Percentiles rank a stretch among this genome's conserved stretches.
Evolutionary conservation across 2,329 filamentous ascomycete species (phyloP).

Genomic region (Lecanicillium sp.): DNA sequence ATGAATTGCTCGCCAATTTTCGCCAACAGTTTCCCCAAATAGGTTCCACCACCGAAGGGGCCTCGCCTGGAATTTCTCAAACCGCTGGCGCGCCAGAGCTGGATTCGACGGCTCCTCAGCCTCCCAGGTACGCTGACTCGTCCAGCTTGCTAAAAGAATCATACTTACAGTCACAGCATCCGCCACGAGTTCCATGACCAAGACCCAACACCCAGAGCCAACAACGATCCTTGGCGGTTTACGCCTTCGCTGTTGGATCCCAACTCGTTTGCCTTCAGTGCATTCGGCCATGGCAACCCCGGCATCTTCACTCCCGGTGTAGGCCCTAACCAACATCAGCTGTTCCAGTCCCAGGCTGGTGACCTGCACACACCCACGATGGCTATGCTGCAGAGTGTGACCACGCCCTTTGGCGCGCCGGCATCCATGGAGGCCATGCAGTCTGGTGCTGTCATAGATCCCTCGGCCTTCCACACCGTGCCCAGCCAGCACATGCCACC

Average conservation of each 20-base stretch:
- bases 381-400: slow-evolving; percentile 67
- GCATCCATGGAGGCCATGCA: slow-evolving; percentile 61
- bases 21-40: slow-evolving; percentile 77
- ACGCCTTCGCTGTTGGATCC: slow-evolving; percentile 86
- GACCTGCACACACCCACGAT: slow-evolving; percentile 81
- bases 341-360: slow-evolving; percentile 78
- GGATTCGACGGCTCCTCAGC: neutral
- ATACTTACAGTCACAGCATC: slow-evolving; percentile 1
- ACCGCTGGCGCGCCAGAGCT: slow-evolving; percentile 23
- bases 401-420: slow-evolving; percentile 75
- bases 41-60: slow-evolving; percentile 42
- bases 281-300: slow-evolving; percentile 71
- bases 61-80: slow-evolving; percentile 32
- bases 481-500: slow-evolving; percentile 57
- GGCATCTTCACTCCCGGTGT: slow-evolving; percentile 87
- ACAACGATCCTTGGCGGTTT: slow-evolving; percentile 78
- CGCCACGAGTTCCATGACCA: slow-evolving; percentile 51
- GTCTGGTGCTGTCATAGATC: slow-evolving; percentile 53
- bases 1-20: slow-evolving; percentile 79
- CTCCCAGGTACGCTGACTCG: neutral
- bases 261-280: slow-evolving; percentile 72
- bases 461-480: slow-evolving; percentile 60
- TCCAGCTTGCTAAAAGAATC: neutral
- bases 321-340: slow-evolving; percentile 63
- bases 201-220: slow-evolving; percentile 74